Base-by-base conservation (phyloP, 2,329 filamentous ascomycete genomes). In the Hysterium pulicare region DNA sequence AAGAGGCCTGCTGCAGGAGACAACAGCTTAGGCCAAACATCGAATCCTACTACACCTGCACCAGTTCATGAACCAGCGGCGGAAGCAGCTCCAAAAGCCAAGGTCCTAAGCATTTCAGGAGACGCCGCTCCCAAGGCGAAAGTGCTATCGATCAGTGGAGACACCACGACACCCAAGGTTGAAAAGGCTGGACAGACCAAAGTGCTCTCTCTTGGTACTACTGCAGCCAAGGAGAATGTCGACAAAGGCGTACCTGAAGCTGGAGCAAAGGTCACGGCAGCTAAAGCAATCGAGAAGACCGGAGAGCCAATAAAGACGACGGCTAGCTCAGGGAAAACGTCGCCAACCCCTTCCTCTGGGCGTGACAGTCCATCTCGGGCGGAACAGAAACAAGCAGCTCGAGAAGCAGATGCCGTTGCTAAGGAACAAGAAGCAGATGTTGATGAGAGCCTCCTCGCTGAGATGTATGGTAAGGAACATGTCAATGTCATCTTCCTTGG, bases 401-500 rank as follows among this genome's bases (percentile, higher is more conserved):
- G 87, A 49, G 86, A 90, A 49, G 83, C 79, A n/a, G 88, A 94
- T 65, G 83, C 87, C 26, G 86, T 98, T 44, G 79, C 86, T 48
- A 87, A 90, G 69, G 86, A 91, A 61, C 87, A 95, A 65, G 76
- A 79, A 71, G 67, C 85, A 69, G 69, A 90, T 79, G 73, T 93
- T 71, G 82, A 97, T 65, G 75, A 96, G 66, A 75, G 90, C 20
- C 91, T 89, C 0, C 74, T 98, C 47, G 88, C 90, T 68, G 91
- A 97, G 67, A 93, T 98, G 48, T 98, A 93, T 67, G 93, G 93
- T 65, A 96, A 97, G 70, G 90, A 86, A 64, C 82, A 86, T 57
- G 78, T 98, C 60, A 98, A 98, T 71, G 86, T 98, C 56, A 95
- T 97, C 53, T 96, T 97, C 72, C 86, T 97, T 62, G 91, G 93